Evolutionary conservation across 2,329 filamentous ascomycete species (phyloP).

Genomic region (Bipolaris gigantea): DNA sequence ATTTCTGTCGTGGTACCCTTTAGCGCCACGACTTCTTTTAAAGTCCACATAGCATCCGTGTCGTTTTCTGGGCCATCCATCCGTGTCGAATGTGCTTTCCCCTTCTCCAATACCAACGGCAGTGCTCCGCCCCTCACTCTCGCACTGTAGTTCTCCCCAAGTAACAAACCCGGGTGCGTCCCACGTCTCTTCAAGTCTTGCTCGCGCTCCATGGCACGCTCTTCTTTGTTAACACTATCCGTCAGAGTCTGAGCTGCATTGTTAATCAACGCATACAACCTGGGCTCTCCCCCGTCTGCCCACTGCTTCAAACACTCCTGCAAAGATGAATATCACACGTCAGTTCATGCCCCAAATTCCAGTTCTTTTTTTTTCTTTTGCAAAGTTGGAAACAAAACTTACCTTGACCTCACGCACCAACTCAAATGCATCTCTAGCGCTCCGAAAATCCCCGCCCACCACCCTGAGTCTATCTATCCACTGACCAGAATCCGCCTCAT

Average conservation of each 20-base stretch:
- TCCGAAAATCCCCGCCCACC: conserved; percentile 13
- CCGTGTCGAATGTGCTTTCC: neutral
- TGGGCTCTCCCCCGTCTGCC: conserved; percentile 4
- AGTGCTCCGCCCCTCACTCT: conserved; percentile 8
- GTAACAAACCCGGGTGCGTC: neutral
- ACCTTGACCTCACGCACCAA: conserved; percentile 11
- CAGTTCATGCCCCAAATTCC: neutral
- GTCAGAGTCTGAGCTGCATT: conserved; percentile 21
- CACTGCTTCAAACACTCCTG: conserved; percentile 7
- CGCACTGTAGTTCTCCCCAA: conserved; percentile 7
- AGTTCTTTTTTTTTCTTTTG: neutral
- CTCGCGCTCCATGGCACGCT: conserved; percentile 5
- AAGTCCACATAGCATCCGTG: neutral
- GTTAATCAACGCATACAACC: conserved; percentile 7
- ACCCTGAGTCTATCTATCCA: conserved; percentile 8
- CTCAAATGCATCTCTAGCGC: conserved; percentile 8
- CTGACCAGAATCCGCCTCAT: conserved; percentile 3
- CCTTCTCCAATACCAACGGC: neutral
- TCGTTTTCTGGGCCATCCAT: neutral
- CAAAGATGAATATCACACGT: neutral
- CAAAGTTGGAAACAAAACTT: too few relatives aligned
- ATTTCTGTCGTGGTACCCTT: neutral
- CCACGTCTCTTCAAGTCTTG: neutral
- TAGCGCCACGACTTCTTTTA: neutral
- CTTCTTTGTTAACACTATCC: conserved; percentile 14